These are phyloP conservation scores for Leccinum subgranulosum DNA, from an alignment of 768 basidiomycete genomes.

Conservation along the genomic window DNA sequence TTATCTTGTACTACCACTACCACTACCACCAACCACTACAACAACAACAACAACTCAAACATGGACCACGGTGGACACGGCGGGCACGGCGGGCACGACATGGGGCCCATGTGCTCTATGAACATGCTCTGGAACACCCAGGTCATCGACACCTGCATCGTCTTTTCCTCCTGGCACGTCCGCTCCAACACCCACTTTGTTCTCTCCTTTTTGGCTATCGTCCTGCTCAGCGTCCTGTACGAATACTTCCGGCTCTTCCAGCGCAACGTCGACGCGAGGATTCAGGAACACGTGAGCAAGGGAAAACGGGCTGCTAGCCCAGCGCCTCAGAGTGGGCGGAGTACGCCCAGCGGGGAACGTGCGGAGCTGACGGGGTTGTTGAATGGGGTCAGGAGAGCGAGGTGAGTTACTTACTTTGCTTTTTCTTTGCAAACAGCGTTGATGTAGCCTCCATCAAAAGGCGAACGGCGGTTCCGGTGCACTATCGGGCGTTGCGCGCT, in stretches of 20 bases:
- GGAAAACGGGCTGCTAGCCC: slow-evolving; percentile 46
- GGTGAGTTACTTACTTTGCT: slow-evolving; percentile 24
- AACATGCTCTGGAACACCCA: slow-evolving; percentile 90
- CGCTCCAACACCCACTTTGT: slow-evolving; percentile 52
- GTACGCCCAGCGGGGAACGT: slow-evolving; percentile 34
- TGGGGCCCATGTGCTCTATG: slow-evolving; percentile 58
- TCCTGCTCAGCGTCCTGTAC: slow-evolving; percentile 67
- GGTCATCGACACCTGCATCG: slow-evolving; percentile 75
- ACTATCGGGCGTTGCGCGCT: slow-evolving; percentile 57
- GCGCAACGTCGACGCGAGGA: slow-evolving; percentile 52
- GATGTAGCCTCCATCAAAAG: background rate
- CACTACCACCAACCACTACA: background rate
- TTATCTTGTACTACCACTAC: background rate
- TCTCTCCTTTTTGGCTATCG: slow-evolving; percentile 62
- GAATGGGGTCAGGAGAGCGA: slow-evolving; percentile 40
- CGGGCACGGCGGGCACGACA: slow-evolving; percentile 49
- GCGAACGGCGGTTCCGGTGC: slow-evolving; percentile 1
- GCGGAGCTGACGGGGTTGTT: slow-evolving; percentile 56
- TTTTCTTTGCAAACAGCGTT: too few species aligned
- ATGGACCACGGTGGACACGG: slow-evolving; percentile 48
- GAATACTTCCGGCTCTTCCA: slow-evolving; percentile 75
- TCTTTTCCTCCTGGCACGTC: slow-evolving; percentile 80
- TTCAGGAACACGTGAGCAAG: slow-evolving; percentile 48
- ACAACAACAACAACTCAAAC: background rate
- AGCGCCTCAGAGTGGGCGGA: slow-evolving; percentile 32